phyloP scores from a whole-genome alignment of 306 rosid species.

The Alnus glutinosa region DNA sequence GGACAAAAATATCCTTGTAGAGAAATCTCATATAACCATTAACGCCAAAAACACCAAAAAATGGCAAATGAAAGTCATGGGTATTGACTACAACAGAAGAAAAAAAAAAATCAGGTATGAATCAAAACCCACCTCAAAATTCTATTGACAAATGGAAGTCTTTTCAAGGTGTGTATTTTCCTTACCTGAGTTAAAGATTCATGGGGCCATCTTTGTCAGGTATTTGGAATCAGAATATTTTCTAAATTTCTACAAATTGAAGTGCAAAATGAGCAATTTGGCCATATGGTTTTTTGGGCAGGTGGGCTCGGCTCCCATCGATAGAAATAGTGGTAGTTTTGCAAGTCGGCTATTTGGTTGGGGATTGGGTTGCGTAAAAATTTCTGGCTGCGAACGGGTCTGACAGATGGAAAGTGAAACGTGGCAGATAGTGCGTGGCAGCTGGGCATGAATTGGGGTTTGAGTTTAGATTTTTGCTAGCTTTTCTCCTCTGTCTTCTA shows the following conservation, averaged over 20 bases:
- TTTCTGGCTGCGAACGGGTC: neutral
- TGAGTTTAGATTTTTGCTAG: neutral
- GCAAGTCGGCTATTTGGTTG: neutral
- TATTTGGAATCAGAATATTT: conserved; percentile 3
- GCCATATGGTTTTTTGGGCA: neutral
- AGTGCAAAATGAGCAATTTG: neutral
- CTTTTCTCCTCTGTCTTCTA: no score
- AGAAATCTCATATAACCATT: neutral
- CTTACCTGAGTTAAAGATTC: conserved; percentile 13
- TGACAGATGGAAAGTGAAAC: neutral
- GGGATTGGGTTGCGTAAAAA: neutral
- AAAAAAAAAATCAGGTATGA: neutral
- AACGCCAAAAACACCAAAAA: neutral
- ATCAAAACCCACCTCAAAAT: conserved; percentile 7
- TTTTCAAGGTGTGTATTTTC: conserved; percentile 10
- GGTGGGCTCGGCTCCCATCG: neutral
- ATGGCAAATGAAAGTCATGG: conserved; percentile 17
- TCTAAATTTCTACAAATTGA: conserved; percentile 9
- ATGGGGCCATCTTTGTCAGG: conserved; percentile 1
- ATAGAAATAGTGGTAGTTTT: neutral
- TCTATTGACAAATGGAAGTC: neutral
- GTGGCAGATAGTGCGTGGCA: conserved; percentile 2
- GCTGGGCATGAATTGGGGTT: neutral
- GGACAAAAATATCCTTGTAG: conserved; percentile 10
- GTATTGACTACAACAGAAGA: neutral